These are phyloP conservation scores for Debaryomyces udenii DNA, from an alignment of 1,139 yeast species.

Conservation along the genomic window DNA sequence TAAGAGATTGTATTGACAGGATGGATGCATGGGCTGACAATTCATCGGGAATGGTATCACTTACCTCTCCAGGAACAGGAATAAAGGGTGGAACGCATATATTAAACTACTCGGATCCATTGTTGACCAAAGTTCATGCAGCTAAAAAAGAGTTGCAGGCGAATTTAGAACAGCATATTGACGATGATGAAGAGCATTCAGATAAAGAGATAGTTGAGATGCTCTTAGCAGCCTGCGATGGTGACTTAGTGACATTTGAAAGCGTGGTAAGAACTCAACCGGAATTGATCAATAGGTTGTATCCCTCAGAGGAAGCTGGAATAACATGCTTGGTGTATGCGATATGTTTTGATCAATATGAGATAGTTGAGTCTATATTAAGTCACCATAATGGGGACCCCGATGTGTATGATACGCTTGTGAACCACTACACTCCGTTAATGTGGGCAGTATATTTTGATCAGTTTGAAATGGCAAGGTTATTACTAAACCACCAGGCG, in stretches of 20 bases:
- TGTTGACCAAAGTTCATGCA: slow-evolving; percentile 44
- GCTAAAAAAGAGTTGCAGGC: slow-evolving; percentile 49
- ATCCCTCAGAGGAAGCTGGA: slow-evolving; percentile 45
- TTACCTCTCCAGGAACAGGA: slow-evolving; percentile 9
- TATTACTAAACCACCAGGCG: slow-evolving; percentile 43
- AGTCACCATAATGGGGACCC: slow-evolving; percentile 39
- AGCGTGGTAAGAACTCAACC: slow-evolving; percentile 34
- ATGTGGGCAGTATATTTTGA: slow-evolving; percentile 53
- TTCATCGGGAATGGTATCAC: slow-evolving; percentile 11
- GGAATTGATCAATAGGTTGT: slow-evolving; percentile 31
- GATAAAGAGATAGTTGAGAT: slow-evolving; percentile 27
- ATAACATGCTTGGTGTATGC: slow-evolving; percentile 55
- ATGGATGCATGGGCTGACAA: slow-evolving; percentile 24
- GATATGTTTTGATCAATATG: slow-evolving; percentile 50
- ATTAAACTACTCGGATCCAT: slow-evolving; percentile 38
- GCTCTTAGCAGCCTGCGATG: slow-evolving; percentile 54
- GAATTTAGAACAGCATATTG: slow-evolving; percentile 21
- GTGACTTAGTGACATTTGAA: slow-evolving; percentile 50
- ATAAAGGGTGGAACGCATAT: slow-evolving; percentile 12
- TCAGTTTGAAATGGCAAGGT: slow-evolving; percentile 37
- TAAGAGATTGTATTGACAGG: background rate
- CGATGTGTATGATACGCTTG: slow-evolving; percentile 39
- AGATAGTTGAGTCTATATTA: slow-evolving; percentile 48
- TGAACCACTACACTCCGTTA: slow-evolving; percentile 40
- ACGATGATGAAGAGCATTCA: slow-evolving; percentile 11